A percentile compares a stretch with the other conserved stretches of the same genome.
These are phyloP conservation scores for Sungouiella blattae DNA, from an alignment of 805 yeast genomes.

Conservation along the genomic window DNA sequence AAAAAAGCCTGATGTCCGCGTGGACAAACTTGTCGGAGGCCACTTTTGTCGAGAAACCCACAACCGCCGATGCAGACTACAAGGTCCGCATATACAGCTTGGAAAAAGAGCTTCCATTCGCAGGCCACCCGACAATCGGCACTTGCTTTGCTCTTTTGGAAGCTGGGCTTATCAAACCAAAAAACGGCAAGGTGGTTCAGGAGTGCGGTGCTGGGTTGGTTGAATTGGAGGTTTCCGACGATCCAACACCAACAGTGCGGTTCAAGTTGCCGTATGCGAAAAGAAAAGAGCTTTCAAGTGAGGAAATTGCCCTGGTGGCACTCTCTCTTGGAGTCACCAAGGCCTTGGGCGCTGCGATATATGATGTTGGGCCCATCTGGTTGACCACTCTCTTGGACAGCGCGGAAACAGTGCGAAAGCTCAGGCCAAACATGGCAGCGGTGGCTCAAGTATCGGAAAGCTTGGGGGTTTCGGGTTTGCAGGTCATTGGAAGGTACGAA, in stretches of 20 bases:
- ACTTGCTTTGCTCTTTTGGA: conserved; percentile 45
- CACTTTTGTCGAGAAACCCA: conserved; percentile 45
- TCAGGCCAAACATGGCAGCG: conserved; percentile 27
- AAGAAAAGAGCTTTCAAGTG: conserved; percentile 8
- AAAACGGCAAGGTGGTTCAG: conserved; percentile 30
- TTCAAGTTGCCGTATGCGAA: conserved; percentile 27
- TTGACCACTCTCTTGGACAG: conserved; percentile 29
- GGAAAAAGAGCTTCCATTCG: conserved; percentile 49
- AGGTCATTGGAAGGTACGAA: conserved; percentile 34
- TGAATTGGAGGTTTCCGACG: conserved; percentile 22
- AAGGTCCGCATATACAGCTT: conserved; percentile 50
- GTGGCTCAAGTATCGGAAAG: conserved; percentile 17
- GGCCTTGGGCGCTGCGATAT: conserved; percentile 21
- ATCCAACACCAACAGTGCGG: conserved; percentile 7
- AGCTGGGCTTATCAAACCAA: conserved; percentile 25
- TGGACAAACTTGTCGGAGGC: conserved; percentile 65
- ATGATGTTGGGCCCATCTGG: conserved; percentile 50
- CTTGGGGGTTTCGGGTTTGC: conserved; percentile 30
- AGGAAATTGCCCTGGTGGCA: conserved; percentile 5
- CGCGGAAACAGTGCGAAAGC: conserved; percentile 28
- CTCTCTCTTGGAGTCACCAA: conserved; percentile 7
- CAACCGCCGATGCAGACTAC: conserved; percentile 41
- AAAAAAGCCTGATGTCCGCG: conserved; percentile 47
- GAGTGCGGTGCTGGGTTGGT: conserved; percentile 47
- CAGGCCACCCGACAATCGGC: conserved; percentile 65